Conservation (phyloP, 345 rosid genomes). For the Bruguiera gymnorhiza region DNA sequence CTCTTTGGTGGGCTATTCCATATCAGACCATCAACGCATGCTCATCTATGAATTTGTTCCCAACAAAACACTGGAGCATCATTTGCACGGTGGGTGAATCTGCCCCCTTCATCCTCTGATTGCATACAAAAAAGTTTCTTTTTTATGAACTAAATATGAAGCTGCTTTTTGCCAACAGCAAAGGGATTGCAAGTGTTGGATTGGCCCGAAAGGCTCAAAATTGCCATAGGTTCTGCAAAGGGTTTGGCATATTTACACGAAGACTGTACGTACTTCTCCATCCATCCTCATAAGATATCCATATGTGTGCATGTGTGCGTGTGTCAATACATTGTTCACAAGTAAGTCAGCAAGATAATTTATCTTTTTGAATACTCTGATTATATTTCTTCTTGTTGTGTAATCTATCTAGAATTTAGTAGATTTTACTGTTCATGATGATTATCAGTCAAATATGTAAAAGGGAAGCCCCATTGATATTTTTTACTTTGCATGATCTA, state of each 20-base stretch:
- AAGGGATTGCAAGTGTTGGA: slow-evolving; percentile 59
- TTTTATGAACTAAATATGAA: neutral
- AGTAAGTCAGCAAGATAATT: no score
- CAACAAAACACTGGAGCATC: slow-evolving; percentile 77
- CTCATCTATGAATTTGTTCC: slow-evolving; percentile 36
- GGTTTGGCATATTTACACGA: slow-evolving; percentile 97
- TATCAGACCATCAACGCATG: slow-evolving; percentile 60
- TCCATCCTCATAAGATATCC: neutral
- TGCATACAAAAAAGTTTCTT: neutral
- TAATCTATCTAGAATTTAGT: no score
- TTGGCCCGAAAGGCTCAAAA: slow-evolving; percentile 80
- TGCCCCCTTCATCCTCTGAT: slow-evolving; percentile 7
- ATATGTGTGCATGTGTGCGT: no score
- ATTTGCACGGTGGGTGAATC: slow-evolving; percentile 62
- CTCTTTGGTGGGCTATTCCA: slow-evolving; percentile 83
- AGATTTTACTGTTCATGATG: neutral
- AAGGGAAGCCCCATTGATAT: neutral
- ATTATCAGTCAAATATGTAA: neutral
- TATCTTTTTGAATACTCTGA: neutral
- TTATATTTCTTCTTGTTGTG: no score
- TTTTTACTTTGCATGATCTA: slow-evolving; percentile 8
- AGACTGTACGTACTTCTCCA: slow-evolving; percentile 60
- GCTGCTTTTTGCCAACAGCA: slow-evolving; percentile 34
- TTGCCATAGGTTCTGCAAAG: slow-evolving; percentile 93
- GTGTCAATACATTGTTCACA: no score